These are phyloP conservation scores for Aquanectria penicillioides DNA, from an alignment of 2,329 filamentous ascomycete genomes.

Conservation along the genomic window DNA sequence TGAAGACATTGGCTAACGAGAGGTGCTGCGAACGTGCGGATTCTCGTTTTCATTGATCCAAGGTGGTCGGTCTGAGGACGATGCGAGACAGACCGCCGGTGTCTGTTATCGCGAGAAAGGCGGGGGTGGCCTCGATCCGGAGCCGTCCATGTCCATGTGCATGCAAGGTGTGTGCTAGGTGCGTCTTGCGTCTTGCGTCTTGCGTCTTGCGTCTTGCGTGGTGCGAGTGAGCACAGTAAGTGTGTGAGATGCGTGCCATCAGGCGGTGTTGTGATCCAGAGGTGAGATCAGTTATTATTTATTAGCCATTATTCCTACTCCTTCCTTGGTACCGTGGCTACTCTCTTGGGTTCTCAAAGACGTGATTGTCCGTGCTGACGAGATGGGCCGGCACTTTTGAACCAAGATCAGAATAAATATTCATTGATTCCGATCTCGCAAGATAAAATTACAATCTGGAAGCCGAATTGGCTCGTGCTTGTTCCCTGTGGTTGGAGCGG, in stretches of 20 bases:
- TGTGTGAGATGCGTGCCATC: background rate
- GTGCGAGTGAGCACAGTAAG: background rate
- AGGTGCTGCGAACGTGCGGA: slow-evolving; percentile 11
- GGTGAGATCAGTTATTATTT: too few relatives aligned
- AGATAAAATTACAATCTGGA: background rate
- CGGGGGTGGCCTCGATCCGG: slow-evolving; percentile 19
- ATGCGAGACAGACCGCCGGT: slow-evolving; percentile 19
- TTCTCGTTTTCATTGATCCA: background rate
- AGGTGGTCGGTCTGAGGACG: background rate
- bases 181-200: slow-evolving; percentile 4
- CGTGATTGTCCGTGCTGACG: too few relatives aligned
- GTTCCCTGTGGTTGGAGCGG: slow-evolving; percentile 1
- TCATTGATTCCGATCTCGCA: background rate
- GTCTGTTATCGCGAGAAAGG: slow-evolving; percentile 21
- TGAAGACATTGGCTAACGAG: too few relatives aligned
- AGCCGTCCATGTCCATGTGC: slow-evolving; percentile 12
- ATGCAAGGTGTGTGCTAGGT: slow-evolving; percentile 8
- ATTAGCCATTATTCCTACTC: too few relatives aligned
- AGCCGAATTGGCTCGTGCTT: slow-evolving; percentile 19
- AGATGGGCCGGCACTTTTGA: too few relatives aligned
- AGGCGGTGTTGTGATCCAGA: too few relatives aligned
- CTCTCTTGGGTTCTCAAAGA: too few relatives aligned
- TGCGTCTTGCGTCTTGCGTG: slow-evolving; percentile 1
- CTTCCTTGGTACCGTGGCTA: too few relatives aligned
- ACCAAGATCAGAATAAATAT: background rate